Conservation (phyloP, 192 early-diverging fungal species). For the Irineochytrium annulatum region DNA sequence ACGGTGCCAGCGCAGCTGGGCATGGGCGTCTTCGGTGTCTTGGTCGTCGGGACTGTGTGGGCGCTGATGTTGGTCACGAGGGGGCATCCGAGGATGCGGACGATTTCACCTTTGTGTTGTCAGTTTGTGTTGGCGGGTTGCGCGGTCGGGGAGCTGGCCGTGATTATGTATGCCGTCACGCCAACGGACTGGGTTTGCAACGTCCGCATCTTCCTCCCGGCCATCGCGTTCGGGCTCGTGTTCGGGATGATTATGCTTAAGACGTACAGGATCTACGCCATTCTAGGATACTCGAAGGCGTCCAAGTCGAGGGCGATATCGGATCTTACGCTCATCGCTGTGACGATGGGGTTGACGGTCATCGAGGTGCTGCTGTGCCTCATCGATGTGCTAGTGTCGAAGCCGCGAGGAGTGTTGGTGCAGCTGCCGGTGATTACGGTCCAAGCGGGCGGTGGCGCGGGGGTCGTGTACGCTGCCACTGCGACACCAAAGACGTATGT, state of each 20-base stretch:
- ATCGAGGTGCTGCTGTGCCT: neutral
- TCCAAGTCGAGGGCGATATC: neutral
- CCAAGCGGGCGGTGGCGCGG: neutral
- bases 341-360: neutral
- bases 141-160: neutral
- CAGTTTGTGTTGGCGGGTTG: constrained; percentile 4
- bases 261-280: constrained; percentile 14
- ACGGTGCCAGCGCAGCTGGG: neutral
- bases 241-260: constrained; percentile 7
- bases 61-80: neutral
- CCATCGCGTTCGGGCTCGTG: constrained; percentile 6
- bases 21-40: neutral
- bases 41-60: neutral
- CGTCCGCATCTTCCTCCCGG: constrained; percentile 5
- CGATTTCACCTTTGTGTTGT: constrained; percentile 2
- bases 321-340: neutral
- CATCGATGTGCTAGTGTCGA: neutral
- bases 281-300: constrained; percentile 3
- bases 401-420: neutral
- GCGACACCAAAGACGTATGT: neutral
- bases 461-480: neutral
- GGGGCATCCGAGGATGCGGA: neutral
- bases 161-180: neutral
- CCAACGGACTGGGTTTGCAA: neutral
- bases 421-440: neutral